Evolutionary conservation across 2,329 filamentous ascomycete genomes (phyloP), one percentile per base, ranked within the genome.

Genomic region (Phialophora macrospora): DNA sequence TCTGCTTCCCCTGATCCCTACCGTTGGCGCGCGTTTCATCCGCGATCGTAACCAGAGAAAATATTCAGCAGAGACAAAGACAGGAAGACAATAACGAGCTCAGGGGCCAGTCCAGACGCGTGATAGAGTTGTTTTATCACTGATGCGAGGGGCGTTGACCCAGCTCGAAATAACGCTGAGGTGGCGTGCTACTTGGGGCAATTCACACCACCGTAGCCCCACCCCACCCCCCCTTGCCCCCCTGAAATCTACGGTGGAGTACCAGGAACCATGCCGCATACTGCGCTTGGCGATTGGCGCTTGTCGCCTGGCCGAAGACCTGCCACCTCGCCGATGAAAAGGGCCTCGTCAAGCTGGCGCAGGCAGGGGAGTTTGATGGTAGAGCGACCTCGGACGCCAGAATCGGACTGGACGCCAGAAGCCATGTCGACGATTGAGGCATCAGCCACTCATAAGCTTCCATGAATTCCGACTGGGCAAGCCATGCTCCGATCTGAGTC

Each of bases 21-120:
- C 48, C 17, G 11, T 54, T 60, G 46, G 58, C 58, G 32, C 46
- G 46, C 48, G 52, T 55, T 55, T 55, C 52, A 55, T 55, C 24
- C 52, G 5, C 52, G n/a, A 14, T 12, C 4, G 5, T 17, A n/a
- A n/a, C 38, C 38, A 44, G 38, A 44, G 38, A 44, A 44, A 44
- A 44, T 44, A 44, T 44, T n/a, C n/a, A n/a, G n/a, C 38, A 44
- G 38, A 17, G 17, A 7, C 14, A 17, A 7, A n/a, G 38, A 8
- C 17, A 3, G 38, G 8, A 44, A n/a, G 38, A 44, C 14, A 44
- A 44, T 44, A 44, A n/a, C n/a, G 38, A n/a, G 38, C 17, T 44
- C 38, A 44, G 38, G 38, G 38, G 38, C 7, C 38, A 8, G 38
- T 44, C 38, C 38, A 44, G 38, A 44, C 38, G 38, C 38, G 38